Evolutionary conservation across 1,284 basidiomycete species (phyloP).

Genomic region (Phenoliferia sp.): DNA sequence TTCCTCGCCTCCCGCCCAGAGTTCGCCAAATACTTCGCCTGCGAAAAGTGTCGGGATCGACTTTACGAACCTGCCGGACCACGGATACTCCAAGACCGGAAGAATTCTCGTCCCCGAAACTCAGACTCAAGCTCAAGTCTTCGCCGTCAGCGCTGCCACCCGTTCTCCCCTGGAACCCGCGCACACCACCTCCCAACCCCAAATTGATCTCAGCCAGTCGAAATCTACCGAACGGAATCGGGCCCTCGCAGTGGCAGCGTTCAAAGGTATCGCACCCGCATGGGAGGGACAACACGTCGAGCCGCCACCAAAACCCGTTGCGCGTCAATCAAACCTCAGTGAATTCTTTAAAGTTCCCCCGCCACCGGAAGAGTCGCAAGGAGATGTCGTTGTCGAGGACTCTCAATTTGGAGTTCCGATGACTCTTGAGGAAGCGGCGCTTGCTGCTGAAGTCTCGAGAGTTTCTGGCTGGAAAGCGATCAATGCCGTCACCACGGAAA

Average conservation of each 20-base stretch:
- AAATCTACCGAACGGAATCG: not conserved
- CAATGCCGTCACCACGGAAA: no score
- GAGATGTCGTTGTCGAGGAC: not conserved
- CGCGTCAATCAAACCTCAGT: not conserved
- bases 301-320: not conserved
- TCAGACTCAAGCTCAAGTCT: not conserved
- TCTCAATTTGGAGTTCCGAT: not conserved
- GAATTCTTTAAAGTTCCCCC: not conserved
- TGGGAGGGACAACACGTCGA: constrained; percentile 1
- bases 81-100: not conserved
- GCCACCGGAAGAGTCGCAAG: not conserved
- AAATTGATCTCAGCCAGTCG: no score
- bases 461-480: no score
- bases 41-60: no score
- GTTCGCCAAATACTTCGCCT: not conserved
- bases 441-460: no score
- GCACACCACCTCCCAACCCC: not conserved
- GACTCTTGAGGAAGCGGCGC: constrained; percentile 1
- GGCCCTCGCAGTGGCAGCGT: not conserved
- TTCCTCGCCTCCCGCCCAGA: not conserved
- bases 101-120: constrained; percentile 5
- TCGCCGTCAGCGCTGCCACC: not conserved
- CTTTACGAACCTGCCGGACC: not conserved
- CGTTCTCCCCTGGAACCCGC: not conserved
- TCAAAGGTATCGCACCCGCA: not conserved